Base-by-base conservation (phyloP, 2,329 filamentous ascomycete genomes). In the Fusarium marasasianum region DNA sequence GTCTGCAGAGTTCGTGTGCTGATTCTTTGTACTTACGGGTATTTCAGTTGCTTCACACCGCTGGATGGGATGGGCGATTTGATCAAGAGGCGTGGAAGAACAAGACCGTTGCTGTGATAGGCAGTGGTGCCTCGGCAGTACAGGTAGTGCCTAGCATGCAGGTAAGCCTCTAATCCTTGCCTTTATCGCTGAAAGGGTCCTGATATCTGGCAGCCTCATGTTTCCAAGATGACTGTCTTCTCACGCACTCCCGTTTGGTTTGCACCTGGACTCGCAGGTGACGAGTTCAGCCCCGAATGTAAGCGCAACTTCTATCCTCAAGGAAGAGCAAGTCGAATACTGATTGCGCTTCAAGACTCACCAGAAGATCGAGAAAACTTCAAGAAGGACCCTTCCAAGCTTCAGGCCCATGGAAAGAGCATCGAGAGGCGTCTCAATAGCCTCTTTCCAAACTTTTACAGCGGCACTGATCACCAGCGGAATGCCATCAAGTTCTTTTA, bases 121-220 rank as follows among this genome's bases (percentile, higher is more conserved):
- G 51, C 3, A 54, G 51, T 9, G 33, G 48, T 20, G 48, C 48
- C 2, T 51, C 31, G 3, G 48, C 31, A 24, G 48, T 51, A 3
- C 48, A 51, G 17, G 31, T 51, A 4, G 48, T 51, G 1, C 48
- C 48, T 5, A 35, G 8, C 1, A 51, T 51, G 48, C 31, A 51
- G 12, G 48, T 4, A 15, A 20, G 31, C 4, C 12, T 1, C n/a
- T 4, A 24, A 6, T 2, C 0, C 11, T 18, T 10, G 0, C 8
- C 0, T 1, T 20, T 0, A 20, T 0, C 14, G 1, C 26, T 0
- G 11, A 0, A 4, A 1, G 0, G 3, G 8, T 15, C 1, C 2
- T 55, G 2, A 55, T 4, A 24, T 43, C 6, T 1, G 0, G 0
- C 6, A 55, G 53, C 53, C 37, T 1, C 20, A 43, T 20, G 37